These are phyloP conservation scores for Retiboletus flavoniger DNA, from an alignment of 1,284 basidiomycete genomes.

Conservation along the genomic window DNA sequence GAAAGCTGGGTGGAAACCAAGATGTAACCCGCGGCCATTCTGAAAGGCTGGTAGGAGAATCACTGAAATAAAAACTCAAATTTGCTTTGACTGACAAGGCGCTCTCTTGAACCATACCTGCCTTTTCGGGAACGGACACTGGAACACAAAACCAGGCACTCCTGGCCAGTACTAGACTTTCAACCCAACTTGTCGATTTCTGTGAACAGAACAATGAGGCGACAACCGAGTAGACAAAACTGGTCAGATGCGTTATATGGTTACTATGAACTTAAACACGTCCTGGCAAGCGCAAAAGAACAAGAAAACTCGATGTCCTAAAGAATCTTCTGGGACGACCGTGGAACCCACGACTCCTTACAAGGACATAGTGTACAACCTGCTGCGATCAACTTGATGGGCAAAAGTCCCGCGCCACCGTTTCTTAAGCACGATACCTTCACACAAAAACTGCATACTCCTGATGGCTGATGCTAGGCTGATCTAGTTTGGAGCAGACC, in stretches of 20 bases:
- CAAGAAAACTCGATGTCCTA: neutral
- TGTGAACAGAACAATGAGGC: neutral
- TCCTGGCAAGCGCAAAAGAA: neutral
- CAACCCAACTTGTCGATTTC: neutral
- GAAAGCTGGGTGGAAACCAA: slow-evolving; percentile 65
- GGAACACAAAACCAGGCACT: neutral
- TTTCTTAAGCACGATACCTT: neutral
- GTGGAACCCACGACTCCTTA: neutral
- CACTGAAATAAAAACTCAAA: neutral
- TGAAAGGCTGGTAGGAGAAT: neutral
- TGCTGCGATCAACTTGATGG: neutral
- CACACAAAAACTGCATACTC: neutral
- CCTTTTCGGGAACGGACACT: slow-evolving; percentile 26
- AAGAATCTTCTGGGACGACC: neutral
- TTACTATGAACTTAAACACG: neutral
- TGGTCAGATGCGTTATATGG: too few relatives aligned
- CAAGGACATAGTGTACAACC: neutral
- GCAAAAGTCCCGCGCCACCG: neutral
- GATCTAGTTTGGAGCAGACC: neutral
- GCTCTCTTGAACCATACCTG: slow-evolving; percentile 12
- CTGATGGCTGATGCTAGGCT: too few relatives aligned
- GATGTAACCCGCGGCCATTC: slow-evolving; percentile 45
- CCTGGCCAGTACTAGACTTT: neutral
- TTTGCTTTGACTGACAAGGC: neutral
- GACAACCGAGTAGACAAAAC: neutral